phyloP scores from a whole-genome alignment of 164 flowering plant species.

The Magnolia sinica region DNA sequence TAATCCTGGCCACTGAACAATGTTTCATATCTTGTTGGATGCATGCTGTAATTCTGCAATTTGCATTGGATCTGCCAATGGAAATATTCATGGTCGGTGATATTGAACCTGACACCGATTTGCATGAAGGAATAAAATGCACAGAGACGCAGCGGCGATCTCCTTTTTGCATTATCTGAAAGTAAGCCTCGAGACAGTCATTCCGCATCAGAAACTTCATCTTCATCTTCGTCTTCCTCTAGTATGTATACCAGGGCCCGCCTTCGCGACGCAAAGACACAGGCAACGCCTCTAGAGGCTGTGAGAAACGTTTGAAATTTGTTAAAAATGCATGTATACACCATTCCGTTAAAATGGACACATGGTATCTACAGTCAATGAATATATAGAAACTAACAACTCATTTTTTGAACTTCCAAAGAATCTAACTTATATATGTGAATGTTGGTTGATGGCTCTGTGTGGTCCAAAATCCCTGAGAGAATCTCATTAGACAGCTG shows the following conservation, averaged over 20 bases:
- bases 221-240: constrained; percentile 94
- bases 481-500: not conserved
- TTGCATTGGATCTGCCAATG: not conserved
- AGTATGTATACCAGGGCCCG: constrained; percentile 90
- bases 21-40: not conserved
- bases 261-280: constrained; percentile 82
- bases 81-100: not conserved
- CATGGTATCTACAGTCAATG: not conserved
- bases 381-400: not conserved
- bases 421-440: no score
- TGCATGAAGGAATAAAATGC: not conserved
- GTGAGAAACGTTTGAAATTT: constrained; percentile 14
- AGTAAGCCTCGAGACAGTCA: constrained; percentile 13
- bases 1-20: not conserved
- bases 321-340: not conserved
- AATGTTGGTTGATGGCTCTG: no score
- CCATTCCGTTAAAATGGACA: not conserved
- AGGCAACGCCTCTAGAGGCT: constrained; percentile 95
- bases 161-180: not conserved
- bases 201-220: constrained; percentile 65
- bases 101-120: not conserved
- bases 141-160: not conserved
- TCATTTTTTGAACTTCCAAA: no score
- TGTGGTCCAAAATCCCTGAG: not conserved
- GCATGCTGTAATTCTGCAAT: not conserved